A percentile compares a stretch with the other conserved stretches of the same genome.
Conservation (phyloP, 495 filamentous ascomycete genomes). For the Aspergillus nidulans region DNA sequence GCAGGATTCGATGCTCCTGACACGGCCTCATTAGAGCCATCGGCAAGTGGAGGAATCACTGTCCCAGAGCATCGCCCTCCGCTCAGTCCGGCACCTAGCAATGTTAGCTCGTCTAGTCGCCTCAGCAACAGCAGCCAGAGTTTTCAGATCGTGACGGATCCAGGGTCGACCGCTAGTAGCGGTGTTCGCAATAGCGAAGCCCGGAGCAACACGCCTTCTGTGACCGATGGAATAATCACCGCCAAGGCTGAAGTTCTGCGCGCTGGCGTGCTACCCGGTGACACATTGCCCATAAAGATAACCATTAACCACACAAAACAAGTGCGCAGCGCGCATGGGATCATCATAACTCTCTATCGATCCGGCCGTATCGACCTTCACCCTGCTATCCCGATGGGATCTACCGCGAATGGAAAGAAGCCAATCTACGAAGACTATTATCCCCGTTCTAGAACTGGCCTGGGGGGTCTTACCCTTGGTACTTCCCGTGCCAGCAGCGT, state of each 20-base stretch:
- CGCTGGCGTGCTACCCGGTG: conserved; percentile 82
- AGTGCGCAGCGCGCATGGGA: conserved; percentile 83
- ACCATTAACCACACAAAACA: conserved; percentile 79
- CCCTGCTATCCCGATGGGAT: conserved; percentile 61
- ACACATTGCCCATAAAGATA: conserved; percentile 74
- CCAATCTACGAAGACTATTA: conserved; percentile 77
- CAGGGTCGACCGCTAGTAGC: conserved; percentile 34
- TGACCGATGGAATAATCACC: conserved; percentile 66
- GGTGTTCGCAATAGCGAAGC: conserved; percentile 40
- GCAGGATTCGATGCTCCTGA: conserved; percentile 35
- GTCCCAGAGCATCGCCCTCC: conserved; percentile 35
- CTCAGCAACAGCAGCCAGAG: conserved; percentile 56
- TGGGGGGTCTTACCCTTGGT: conserved; percentile 76
- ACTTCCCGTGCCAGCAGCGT: conserved; percentile 77
- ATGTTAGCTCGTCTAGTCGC: conserved; percentile 59
- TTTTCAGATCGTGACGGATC: conserved; percentile 40
- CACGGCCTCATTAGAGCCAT: conserved; percentile 30
- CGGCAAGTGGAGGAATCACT: conserved; percentile 23
- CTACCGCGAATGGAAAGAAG: conserved; percentile 57
- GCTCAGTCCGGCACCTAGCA: conserved; percentile 56
- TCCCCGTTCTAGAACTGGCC: conserved; percentile 65
- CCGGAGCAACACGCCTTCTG: conserved; percentile 37
- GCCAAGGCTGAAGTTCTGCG: conserved; percentile 79
- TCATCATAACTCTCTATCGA: conserved; percentile 89
- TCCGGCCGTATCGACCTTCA: conserved; percentile 88